These are phyloP conservation scores for Leccinum rimulosum DNA, from an alignment of 768 basidiomycete species.

Conservation along the genomic window DNA sequence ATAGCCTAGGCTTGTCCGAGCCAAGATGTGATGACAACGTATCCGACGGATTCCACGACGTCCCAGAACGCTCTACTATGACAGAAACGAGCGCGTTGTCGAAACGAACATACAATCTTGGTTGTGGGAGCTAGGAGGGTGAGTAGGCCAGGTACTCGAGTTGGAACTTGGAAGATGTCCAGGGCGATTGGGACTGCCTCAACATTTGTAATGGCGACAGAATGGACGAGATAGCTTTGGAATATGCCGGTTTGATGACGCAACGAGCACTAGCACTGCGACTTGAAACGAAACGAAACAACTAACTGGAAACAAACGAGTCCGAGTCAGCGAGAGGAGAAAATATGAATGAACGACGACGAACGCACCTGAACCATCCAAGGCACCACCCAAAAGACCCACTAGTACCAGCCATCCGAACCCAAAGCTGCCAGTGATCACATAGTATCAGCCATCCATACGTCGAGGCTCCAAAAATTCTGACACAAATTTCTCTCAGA, in stretches of 20 bases:
- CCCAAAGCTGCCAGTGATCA: too few relatives aligned
- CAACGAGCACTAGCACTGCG: background rate
- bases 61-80: too few relatives aligned
- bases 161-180: background rate
- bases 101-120: background rate
- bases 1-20: too few relatives aligned
- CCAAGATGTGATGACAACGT: too few relatives aligned
- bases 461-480: too few relatives aligned
- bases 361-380: background rate
- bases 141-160: background rate
- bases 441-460: too few relatives aligned
- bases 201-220: background rate
- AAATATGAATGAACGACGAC: too few relatives aligned
- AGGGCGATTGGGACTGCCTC: background rate
- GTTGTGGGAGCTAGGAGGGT: background rate
- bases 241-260: background rate
- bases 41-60: too few relatives aligned
- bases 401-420: too few relatives aligned
- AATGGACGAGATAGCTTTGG: background rate
- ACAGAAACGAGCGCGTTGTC: background rate
- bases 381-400: background rate
- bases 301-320: too few relatives aligned
- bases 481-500: too few relatives aligned
- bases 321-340: too few relatives aligned
- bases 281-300: background rate